Evolutionary conservation across 495 filamentous ascomycete genomes (phyloP), one percentile per base, ranked within the genome.

Genomic region (Chaetomium fimeti): DNA sequence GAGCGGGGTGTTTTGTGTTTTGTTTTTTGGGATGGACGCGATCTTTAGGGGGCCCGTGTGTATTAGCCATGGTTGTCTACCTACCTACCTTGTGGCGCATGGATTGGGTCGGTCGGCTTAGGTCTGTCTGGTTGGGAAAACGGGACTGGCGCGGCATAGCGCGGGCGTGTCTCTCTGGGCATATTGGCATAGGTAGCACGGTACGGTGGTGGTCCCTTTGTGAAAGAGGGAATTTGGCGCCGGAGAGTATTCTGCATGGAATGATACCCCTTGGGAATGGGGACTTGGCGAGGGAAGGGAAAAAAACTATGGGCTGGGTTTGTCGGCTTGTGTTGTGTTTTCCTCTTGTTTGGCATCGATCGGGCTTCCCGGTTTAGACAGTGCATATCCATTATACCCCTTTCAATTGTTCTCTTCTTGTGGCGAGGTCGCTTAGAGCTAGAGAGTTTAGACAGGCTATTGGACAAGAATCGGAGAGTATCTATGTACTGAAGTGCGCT

Each of bases 221-320:
- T 38, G 12, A 42, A 13, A 20, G 24, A 57, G 5, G 24, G 55
- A 4, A 27, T 27, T 47, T 28, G 57, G 40, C 13, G 57, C 40
- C 29, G 25, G 40, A 32, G 57, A 47, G 40, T 24, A 25, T 28
- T 15, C 5, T 11, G 53, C 36, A 56, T n/a, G 32, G 40, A 29
- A 45, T 45, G 40, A 59, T 32, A 59, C 42, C 40, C 57, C 57
- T 59, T 59, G 24, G 57, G 57, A 55, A 40, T 11, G 54, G 32
- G 54, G 54, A 18, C 11, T 24, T 16, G 2, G 54, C 1, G 49
- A 52, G 32, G 32, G 13, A 51, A 2, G 24, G 24, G 25, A 18
- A 1, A 43, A 43, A 18, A 43, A 43, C 16, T 18, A 18, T 43
- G 40, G 40, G 16, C 40, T 43, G 40, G 32, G 40, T 43, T 18